Evolutionary conservation across 352 stramenopile genomes (phyloP), one percentile per base, ranked within the genome.

Genomic region (Pythium grandisporangium): DNA sequence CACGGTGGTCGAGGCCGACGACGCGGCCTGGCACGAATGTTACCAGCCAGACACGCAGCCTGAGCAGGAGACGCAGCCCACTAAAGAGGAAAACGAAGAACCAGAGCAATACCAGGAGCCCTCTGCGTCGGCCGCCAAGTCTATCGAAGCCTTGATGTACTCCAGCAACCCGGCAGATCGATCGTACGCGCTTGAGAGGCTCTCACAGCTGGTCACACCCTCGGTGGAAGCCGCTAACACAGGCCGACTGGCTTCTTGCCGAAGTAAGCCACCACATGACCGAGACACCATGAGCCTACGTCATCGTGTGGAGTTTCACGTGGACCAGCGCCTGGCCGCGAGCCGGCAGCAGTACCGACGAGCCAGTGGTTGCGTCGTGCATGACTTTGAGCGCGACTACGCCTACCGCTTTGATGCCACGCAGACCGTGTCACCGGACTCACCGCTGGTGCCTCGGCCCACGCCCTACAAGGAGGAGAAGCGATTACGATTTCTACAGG

Each of bases 311-410:
- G n/a, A n/a, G n/a, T n/a, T n/a, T n/a, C n/a, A n/a, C n/a, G n/a
- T n/a, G n/a, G n/a, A n/a, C n/a, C n/a, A n/a, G n/a, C n/a, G n/a
- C n/a, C n/a, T n/a, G n/a, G n/a, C n/a, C n/a, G n/a, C n/a, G n/a
- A n/a, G n/a, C n/a, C n/a, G n/a, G n/a, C n/a, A n/a, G n/a, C n/a
- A n/a, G 7, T 49, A 5, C 30, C 32, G 5, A 42, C 32, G 22
- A 49, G 32, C 1, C 24, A 20, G 22, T 12, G 26, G 51, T 0
- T 64, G 56, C 12, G 37, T 53, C 8, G 43, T 77, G 30, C 61
- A 55, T 36, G 56, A 67, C 26, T 2, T 24, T n/a, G 34, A 56
- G 36, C 66, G 62, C 42, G 66, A 84, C 61, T 80, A 84, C 49
- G 42, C 48, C 34, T 72, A 51, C 42, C 40, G 62, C 45, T 82